Percentiles rank a stretch among this genome's conserved stretches.
Conservation (phyloP, 164 flowering plant species). For the Cinnamomum micranthum region DNA sequence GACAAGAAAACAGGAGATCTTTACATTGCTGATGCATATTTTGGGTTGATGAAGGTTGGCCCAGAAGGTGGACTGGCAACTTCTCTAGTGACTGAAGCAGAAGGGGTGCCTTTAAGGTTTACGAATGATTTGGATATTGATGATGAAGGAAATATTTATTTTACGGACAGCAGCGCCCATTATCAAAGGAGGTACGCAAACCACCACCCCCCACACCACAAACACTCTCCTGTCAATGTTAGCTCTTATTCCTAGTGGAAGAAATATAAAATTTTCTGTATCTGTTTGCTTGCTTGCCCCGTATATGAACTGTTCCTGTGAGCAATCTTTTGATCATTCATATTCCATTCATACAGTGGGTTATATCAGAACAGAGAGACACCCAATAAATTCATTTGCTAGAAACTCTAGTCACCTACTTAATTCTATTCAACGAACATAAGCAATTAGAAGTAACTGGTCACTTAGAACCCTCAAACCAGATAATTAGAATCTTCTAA, state of each 20-base stretch:
- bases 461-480: neutral
- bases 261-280: neutral
- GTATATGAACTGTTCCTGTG: neutral
- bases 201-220: neutral
- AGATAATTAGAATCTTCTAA: neutral
- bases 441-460: neutral
- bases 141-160: constrained; percentile 83
- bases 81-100: constrained; percentile 62
- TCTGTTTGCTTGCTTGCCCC: neutral
- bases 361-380: neutral
- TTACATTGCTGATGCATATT: constrained; percentile 94
- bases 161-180: constrained; percentile 81
- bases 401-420: neutral
- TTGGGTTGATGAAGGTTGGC: constrained; percentile 90
- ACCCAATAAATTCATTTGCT: neutral
- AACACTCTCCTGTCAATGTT: too few species aligned
- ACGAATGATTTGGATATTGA: constrained; percentile 90
- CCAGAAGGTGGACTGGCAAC: constrained; percentile 92
- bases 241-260: neutral
- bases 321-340: neutral
- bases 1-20: constrained; percentile 83
- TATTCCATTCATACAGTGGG: neutral
- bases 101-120: constrained; percentile 76
- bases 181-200: constrained; percentile 68
- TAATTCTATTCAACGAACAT: too few species aligned